phyloP scores from a whole-genome alignment of 306 rosid genomes.

The Castanea sativa region DNA sequence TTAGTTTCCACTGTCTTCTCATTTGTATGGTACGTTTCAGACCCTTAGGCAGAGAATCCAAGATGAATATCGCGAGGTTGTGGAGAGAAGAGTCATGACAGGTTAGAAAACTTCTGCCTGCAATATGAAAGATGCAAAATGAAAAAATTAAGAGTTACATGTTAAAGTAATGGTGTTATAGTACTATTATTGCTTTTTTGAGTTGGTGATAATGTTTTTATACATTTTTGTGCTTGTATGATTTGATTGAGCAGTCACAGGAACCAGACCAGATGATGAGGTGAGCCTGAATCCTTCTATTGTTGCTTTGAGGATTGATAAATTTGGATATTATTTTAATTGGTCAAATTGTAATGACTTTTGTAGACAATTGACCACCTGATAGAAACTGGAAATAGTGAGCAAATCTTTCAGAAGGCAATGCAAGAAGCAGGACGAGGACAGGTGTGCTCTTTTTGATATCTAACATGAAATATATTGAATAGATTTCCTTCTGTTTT shows the following conservation, averaged over 20 bases:
- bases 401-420: conserved; percentile 90
- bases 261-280: conserved; percentile 94
- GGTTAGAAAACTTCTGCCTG: conserved; percentile 48
- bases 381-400: conserved; percentile 97
- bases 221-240: conserved; percentile 28
- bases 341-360: conserved; percentile 19
- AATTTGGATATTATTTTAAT: conserved; percentile 29
- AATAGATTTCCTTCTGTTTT: not conserved
- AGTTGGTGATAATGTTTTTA: conserved; percentile 20
- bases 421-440: conserved; percentile 87
- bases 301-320: conserved; percentile 16
- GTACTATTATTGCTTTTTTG: not conserved
- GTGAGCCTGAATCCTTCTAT: conserved; percentile 44
- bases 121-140: conserved; percentile 13
- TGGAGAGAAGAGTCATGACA: conserved; percentile 96
- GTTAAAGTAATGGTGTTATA: not conserved
- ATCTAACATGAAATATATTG: not conserved
- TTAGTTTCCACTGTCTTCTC: conserved; percentile 28
- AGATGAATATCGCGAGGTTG: conserved; percentile 99
- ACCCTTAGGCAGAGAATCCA: conserved; percentile 91
- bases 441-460: conserved; percentile 53
- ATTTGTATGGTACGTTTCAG: conserved; percentile 36
- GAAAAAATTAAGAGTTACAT: not conserved
- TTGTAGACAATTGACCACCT: conserved; percentile 80
- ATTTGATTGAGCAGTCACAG: conserved; percentile 64